These are phyloP conservation scores for Glaciozyma martinii DNA, from an alignment of 768 basidiomycete genomes.

Conservation along the genomic window DNA sequence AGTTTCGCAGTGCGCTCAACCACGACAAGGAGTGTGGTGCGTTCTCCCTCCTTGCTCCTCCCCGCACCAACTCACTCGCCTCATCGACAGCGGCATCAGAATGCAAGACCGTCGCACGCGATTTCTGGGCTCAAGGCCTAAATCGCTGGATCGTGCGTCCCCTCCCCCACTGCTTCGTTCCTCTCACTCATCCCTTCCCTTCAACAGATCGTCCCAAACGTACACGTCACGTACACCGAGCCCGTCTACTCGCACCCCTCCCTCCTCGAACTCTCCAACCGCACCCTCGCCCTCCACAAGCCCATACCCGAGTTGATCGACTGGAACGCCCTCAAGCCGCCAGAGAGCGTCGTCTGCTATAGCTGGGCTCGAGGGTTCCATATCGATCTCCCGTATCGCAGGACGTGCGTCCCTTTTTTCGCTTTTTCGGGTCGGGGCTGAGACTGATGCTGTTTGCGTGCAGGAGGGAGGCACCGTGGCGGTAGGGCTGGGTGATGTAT, in stretches of 20 bases:
- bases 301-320: slow-evolving; percentile 2
- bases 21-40: slow-evolving; percentile 7
- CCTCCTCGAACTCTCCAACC: slow-evolving; percentile 6
- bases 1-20: slow-evolving; percentile 11
- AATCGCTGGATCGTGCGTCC: slow-evolving; percentile 25
- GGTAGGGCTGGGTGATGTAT: no score
- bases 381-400: slow-evolving; percentile 8
- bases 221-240: background rate
- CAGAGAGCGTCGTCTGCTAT: slow-evolving; percentile 7
- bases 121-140: slow-evolving; percentile 24
- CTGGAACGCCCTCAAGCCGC: slow-evolving; percentile 1
- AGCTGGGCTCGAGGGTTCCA: slow-evolving; percentile 12
- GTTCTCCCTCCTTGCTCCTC: background rate
- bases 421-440: no score
- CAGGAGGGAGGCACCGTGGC: no score
- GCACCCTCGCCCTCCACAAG: background rate
- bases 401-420: background rate
- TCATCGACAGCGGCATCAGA: slow-evolving; percentile 14
- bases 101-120: slow-evolving; percentile 27
- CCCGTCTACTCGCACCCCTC: slow-evolving; percentile 14
- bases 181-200: background rate
- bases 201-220: no score
- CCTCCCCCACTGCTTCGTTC: background rate
- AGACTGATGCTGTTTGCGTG: no score
- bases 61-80: background rate